Percentiles rank a stretch among this genome's conserved stretches.
These are phyloP conservation scores for Nemania sp. DNA, from an alignment of 2,329 filamentous ascomycete species.

Conservation along the genomic window DNA sequence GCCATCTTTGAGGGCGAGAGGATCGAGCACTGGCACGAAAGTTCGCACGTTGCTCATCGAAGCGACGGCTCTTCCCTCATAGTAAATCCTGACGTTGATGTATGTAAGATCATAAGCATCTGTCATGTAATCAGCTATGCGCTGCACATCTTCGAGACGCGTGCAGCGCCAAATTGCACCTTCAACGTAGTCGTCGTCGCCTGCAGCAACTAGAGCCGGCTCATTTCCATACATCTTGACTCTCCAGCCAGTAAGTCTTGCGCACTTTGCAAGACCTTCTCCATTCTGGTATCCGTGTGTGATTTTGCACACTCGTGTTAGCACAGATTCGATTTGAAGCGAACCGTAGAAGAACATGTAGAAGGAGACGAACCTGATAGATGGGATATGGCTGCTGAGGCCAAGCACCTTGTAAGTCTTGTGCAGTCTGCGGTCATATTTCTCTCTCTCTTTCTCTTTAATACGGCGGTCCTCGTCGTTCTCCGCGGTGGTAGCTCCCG, in stretches of 20 bases:
- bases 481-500: background rate
- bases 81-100: conserved; percentile 18
- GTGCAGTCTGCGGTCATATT: too few relatives aligned
- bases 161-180: conserved; percentile 32
- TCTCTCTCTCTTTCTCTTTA: too few relatives aligned
- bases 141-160: conserved; percentile 12
- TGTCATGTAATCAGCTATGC: conserved; percentile 25
- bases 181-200: conserved; percentile 12
- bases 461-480: too few relatives aligned
- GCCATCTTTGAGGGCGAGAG: conserved; percentile 18
- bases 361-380: conserved; percentile 33
- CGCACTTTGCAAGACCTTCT: conserved; percentile 1
- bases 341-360: conserved; percentile 38
- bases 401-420: too few relatives aligned
- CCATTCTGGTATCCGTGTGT: background rate
- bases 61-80: background rate
- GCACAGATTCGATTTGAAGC: conserved; percentile 21
- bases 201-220: conserved; percentile 28
- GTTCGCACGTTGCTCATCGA: conserved; percentile 25
- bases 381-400: too few relatives aligned
- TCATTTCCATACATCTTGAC: conserved; percentile 26
- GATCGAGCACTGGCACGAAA: conserved; percentile 20
- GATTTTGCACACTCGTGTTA: conserved; percentile 1
- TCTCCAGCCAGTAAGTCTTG: conserved; percentile 27
- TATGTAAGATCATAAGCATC: conserved; percentile 27